These are phyloP conservation scores for Suillus hirtellus DNA, from an alignment of 768 basidiomycete species.

Conservation along the genomic window DNA sequence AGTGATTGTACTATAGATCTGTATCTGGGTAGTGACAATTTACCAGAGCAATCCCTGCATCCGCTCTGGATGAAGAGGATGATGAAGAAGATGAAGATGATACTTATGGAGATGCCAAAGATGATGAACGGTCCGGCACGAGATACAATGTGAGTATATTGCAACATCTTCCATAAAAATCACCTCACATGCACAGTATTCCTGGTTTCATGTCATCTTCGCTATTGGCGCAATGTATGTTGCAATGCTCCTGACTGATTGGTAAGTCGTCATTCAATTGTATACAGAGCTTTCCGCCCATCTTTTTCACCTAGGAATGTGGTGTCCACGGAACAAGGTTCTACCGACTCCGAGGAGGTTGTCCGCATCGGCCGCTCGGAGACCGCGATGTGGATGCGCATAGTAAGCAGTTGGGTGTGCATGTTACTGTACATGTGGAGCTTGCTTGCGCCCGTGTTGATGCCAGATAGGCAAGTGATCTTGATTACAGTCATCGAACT, in stretches of 20 bases:
- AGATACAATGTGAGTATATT: constrained; percentile 79
- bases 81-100: constrained; percentile 75
- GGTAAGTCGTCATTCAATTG: constrained; percentile 55
- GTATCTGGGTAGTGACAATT: constrained; percentile 8
- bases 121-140: constrained; percentile 92
- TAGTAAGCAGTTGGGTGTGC: constrained; percentile 95
- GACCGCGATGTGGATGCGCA: constrained; percentile 99
- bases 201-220: constrained; percentile 99
- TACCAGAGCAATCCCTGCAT: constrained; percentile 84
- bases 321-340: constrained; percentile 55
- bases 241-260: constrained; percentile 94
- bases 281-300: constrained; percentile 10
- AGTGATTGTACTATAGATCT: constrained; percentile 19
- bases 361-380: constrained; percentile 95
- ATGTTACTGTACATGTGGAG: constrained; percentile 86
- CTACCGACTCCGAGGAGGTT: constrained; percentile 57
- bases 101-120: constrained; percentile 68
- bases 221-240: constrained; percentile 97
- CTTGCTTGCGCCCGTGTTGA: constrained; percentile 81
- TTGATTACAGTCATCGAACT: neutral
- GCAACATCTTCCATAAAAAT: neutral
- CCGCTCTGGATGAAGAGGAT: constrained; percentile 79
- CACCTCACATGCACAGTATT: constrained; percentile 57
- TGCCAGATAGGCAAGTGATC: constrained; percentile 79
- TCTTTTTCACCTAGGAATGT: constrained; percentile 57